phyloP scores from a whole-genome alignment of 305 asterid species.

The Fraxinus dipetala region DNA sequence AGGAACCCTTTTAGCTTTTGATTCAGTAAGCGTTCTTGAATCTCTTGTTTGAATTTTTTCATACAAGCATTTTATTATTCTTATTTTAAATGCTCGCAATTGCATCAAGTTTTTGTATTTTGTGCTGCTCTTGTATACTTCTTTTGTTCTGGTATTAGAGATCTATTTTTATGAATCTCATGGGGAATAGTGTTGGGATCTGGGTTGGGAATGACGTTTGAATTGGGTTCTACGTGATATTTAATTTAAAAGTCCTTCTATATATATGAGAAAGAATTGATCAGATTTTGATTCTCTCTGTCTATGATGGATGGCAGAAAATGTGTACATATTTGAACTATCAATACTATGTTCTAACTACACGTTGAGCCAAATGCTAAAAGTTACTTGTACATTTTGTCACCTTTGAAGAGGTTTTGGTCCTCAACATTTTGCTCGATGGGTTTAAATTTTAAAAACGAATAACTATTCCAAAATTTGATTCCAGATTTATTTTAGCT shows the following conservation, averaged over 20 bases:
- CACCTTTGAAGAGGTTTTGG: not conserved
- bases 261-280: conserved; percentile 12
- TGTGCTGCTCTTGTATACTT: not conserved
- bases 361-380: conserved; percentile 5
- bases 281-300: conserved; percentile 14
- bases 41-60: conserved; percentile 24
- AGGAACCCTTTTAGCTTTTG: conserved; percentile 26
- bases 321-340: not conserved
- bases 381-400: not conserved
- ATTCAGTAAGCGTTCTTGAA: conserved; percentile 11
- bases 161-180: not conserved
- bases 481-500: conserved; percentile 11
- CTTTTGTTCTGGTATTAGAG: not conserved
- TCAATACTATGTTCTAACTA: conserved; percentile 26
- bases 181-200: conserved; percentile 28
- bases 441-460: not conserved
- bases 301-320: not conserved
- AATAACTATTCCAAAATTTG: not conserved
- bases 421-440: not conserved
- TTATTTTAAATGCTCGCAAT: not conserved
- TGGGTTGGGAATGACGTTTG: conserved; percentile 14
- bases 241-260: conserved; percentile 16
- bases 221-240: not conserved
- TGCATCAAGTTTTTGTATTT: conserved; percentile 20
- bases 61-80: conserved; percentile 25